These are phyloP conservation scores for Ochetophila trinervis DNA, from an alignment of 306 rosid genomes.

Conservation along the genomic window DNA sequence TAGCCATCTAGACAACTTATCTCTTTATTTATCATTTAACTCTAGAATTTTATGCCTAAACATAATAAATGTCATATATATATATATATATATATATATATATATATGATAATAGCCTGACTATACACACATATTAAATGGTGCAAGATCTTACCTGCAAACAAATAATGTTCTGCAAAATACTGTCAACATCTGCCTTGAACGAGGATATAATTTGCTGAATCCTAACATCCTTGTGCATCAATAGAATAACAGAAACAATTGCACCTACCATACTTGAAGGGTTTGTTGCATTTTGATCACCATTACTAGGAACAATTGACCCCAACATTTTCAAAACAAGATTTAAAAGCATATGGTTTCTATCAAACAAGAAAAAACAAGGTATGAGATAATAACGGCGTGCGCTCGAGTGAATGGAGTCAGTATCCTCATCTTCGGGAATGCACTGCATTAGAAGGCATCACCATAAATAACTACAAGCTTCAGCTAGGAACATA, in stretches of 20 bases:
- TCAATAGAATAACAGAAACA: constrained; percentile 40
- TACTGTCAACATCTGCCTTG: constrained; percentile 44
- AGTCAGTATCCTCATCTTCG: constrained; percentile 33
- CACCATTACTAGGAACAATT: constrained; percentile 32
- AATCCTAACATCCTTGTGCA: constrained; percentile 50
- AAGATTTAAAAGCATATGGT: constrained; percentile 54
- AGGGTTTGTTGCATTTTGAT: constrained; percentile 24
- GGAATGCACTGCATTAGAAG: constrained; percentile 45
- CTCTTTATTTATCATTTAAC: no score
- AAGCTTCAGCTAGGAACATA: background rate
- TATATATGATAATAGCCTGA: no score
- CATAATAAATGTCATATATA: no score
- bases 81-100: no score
- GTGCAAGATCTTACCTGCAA: constrained; percentile 47
- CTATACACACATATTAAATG: background rate
- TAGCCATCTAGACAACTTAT: no score
- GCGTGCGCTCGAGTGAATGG: constrained; percentile 26
- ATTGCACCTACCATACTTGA: constrained; percentile 37
- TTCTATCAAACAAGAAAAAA: constrained; percentile 59
- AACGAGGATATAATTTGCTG: constrained; percentile 37
- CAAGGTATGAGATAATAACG: constrained; percentile 61
- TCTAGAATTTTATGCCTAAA: no score
- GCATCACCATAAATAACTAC: constrained; percentile 2
- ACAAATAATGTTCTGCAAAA: constrained; percentile 33
- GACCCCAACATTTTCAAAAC: constrained; percentile 55